Evolutionary conservation across 805 yeast species (phyloP).

Genomic region (Ogataea salicorniae): DNA sequence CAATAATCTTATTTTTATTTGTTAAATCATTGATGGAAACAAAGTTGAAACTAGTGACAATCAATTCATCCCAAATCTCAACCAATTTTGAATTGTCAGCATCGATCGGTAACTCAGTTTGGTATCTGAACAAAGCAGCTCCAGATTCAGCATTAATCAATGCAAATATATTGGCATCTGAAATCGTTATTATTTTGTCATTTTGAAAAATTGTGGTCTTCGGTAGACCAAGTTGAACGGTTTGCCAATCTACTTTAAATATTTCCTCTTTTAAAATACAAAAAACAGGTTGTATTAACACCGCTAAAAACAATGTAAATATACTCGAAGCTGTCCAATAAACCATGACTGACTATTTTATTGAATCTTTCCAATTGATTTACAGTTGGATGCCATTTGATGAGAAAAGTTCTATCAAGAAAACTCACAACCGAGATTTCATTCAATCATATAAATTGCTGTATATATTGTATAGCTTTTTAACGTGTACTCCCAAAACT

Average conservation of each 20-base stretch:
- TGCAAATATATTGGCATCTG: constrained; percentile 26
- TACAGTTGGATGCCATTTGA: no score
- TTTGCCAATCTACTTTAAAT: constrained; percentile 50
- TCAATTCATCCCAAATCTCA: constrained; percentile 7
- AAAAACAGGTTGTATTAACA: constrained; percentile 5
- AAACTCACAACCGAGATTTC: no score
- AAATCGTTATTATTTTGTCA: constrained; percentile 20
- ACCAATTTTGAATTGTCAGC: constrained; percentile 7
- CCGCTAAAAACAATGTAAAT: not conserved
- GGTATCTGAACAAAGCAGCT: constrained; percentile 27
- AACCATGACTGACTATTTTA: not conserved
- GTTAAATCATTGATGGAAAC: constrained; percentile 1
- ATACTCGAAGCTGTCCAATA: not conserved
- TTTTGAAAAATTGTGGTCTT: constrained; percentile 9
- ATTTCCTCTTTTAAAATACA: constrained; percentile 43
- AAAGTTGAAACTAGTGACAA: constrained; percentile 15
- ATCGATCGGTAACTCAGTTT: constrained; percentile 14
- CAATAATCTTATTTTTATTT: constrained; percentile 7
- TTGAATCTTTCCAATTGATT: no score
- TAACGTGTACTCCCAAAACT: no score
- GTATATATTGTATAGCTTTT: no score
- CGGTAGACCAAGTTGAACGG: constrained; percentile 40
- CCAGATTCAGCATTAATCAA: constrained; percentile 24
- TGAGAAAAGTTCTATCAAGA: no score
- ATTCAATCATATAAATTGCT: no score